phyloP scores from a whole-genome alignment of 768 basidiomycete species.

The Termitomyces sp. region DNA sequence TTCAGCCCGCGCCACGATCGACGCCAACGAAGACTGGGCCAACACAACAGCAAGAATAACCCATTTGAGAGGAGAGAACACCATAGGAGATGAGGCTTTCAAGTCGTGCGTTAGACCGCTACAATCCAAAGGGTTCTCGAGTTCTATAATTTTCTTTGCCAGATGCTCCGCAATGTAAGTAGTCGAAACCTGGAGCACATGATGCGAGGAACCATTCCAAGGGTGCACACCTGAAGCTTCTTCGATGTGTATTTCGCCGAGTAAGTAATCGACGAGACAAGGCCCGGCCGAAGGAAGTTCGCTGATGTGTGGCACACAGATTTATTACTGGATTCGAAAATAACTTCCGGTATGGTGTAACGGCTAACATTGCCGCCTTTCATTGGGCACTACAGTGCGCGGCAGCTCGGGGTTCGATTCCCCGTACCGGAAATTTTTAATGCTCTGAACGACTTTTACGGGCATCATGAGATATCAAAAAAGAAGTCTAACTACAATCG shows the following conservation, averaged over 20 bases:
- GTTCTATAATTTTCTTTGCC: neutral
- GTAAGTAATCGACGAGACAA: too few relatives aligned
- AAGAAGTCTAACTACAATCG: too few relatives aligned
- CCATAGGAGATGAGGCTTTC: neutral
- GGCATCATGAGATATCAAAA: too few relatives aligned
- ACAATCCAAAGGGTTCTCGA: neutral
- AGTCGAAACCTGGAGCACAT: neutral
- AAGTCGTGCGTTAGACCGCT: neutral
- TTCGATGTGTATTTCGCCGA: neutral
- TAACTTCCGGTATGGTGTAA: conserved; percentile 49
- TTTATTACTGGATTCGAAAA: too few relatives aligned
- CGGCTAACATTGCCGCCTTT: conserved; percentile 61
- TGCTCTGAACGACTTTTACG: too few relatives aligned
- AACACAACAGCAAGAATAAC: neutral
- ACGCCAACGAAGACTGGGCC: neutral
- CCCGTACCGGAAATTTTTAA: conserved; percentile 31
- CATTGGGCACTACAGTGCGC: conserved; percentile 18
- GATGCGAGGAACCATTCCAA: neutral
- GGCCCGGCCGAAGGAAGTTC: too few relatives aligned
- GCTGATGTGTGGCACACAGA: too few relatives aligned
- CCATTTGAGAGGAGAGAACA: neutral
- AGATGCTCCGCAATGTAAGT: neutral
- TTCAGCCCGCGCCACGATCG: conserved; percentile 1
- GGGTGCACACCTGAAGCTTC: neutral
- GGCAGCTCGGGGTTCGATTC: conserved; percentile 55